Conservation (phyloP, 257 asterid genomes). For the Misopates orontium region DNA sequence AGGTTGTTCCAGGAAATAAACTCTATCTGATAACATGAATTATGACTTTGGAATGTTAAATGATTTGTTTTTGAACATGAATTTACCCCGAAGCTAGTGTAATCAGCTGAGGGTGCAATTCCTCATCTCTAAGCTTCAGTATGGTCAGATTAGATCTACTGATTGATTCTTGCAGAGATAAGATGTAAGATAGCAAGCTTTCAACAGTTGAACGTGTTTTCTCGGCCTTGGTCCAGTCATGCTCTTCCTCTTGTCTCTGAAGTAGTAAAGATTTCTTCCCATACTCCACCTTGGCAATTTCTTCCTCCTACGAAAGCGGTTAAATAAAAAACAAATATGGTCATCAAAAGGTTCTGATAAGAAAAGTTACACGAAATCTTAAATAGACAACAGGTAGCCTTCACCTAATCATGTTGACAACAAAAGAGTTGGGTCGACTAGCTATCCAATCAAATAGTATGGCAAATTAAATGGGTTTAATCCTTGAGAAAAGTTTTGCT, state of each 20-base stretch:
- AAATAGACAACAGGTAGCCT: background rate
- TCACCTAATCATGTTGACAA: slow-evolving; percentile 1
- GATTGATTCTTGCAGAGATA: slow-evolving; percentile 63
- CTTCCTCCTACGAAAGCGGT: slow-evolving; percentile 54
- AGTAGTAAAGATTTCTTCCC: slow-evolving; percentile 54
- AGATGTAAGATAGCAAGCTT: slow-evolving; percentile 55
- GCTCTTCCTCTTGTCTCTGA: slow-evolving; percentile 67
- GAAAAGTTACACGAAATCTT: background rate
- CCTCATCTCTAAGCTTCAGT: slow-evolving; percentile 56
- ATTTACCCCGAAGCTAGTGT: slow-evolving; percentile 76
- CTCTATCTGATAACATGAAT: background rate
- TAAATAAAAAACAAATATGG: slow-evolving; percentile 1
- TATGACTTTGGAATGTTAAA: slow-evolving; percentile 5
- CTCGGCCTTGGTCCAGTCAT: slow-evolving; percentile 58
- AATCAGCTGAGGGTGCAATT: slow-evolving; percentile 71
- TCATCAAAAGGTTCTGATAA: background rate
- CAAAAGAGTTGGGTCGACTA: background rate
- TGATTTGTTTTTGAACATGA: background rate
- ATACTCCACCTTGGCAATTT: slow-evolving; percentile 59
- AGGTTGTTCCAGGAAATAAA: slow-evolving; percentile 6
- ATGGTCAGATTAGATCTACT: slow-evolving; percentile 48
- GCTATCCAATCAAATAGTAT: background rate
- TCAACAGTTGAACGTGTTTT: slow-evolving; percentile 60
- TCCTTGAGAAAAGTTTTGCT: background rate
- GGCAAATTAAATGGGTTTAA: background rate